phyloP scores from a whole-genome alignment of 2,329 filamentous ascomycete species.

The Calonectria pseudoreteaudii region DNA sequence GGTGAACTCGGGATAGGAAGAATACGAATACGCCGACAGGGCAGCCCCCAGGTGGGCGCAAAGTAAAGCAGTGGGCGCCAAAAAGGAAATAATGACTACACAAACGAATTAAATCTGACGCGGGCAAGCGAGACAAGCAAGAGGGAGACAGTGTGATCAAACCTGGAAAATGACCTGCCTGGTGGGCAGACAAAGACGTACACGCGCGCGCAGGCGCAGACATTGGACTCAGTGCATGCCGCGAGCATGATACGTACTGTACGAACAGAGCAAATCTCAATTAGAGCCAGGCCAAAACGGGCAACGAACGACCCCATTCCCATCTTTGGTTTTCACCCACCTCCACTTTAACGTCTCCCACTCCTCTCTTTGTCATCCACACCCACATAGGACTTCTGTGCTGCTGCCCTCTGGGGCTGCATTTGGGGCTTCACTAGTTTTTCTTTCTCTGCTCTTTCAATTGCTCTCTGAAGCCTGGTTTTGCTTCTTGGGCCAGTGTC shows the following conservation, averaged over 20 bases:
- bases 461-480: not conserved
- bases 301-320: slow-evolving; percentile 7
- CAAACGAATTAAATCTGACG: slow-evolving; percentile 7
- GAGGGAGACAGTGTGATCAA: slow-evolving; percentile 20
- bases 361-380: not conserved
- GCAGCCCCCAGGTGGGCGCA: not conserved
- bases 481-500: not conserved
- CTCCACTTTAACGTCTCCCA: slow-evolving; percentile 7
- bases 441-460: not conserved
- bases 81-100: slow-evolving; percentile 4
- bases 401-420: not conserved
- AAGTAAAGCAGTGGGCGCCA: not conserved
- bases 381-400: not conserved
- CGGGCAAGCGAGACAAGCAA: slow-evolving; percentile 6
- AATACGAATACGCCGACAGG: slow-evolving; percentile 23
- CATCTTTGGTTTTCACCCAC: not conserved
- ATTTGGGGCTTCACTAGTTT: not conserved
- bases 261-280: slow-evolving; percentile 3
- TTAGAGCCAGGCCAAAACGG: slow-evolving; percentile 3
- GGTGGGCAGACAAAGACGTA: slow-evolving; percentile 4
- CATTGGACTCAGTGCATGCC: not conserved
- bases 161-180: slow-evolving; percentile 20
- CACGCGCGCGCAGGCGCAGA: not conserved
- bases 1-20: not conserved
- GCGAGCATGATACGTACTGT: not conserved